phyloP scores from a whole-genome alignment of 2,329 filamentous ascomycete species.

The Didymosphaeria variabile region DNA sequence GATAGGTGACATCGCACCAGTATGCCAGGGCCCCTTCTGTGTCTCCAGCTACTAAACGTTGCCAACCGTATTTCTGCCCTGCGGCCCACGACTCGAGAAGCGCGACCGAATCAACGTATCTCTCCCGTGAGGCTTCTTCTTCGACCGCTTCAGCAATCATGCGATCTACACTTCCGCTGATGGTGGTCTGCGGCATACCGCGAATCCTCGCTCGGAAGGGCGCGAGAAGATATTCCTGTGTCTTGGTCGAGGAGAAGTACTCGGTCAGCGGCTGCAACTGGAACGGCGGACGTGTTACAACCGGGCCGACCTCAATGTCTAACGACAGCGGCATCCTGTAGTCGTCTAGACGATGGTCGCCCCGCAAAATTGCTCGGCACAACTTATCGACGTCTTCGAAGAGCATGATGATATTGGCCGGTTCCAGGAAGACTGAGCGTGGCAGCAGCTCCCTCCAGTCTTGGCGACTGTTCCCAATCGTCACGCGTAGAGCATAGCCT shows the following conservation, averaged over 20 bases:
- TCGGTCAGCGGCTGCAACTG: background rate
- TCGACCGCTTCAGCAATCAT: too few relatives aligned
- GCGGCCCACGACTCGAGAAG: too few relatives aligned
- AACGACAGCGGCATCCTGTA: background rate
- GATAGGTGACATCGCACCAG: too few relatives aligned
- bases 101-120: too few relatives aligned
- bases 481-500: slow-evolving; percentile 1
- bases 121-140: too few relatives aligned
- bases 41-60: too few relatives aligned
- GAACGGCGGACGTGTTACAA: background rate
- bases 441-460: background rate
- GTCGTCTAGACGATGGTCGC: background rate
- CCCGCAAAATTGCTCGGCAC: background rate
- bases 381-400: background rate
- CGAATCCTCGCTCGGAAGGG: background rate
- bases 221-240: background rate
- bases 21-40: too few relatives aligned
- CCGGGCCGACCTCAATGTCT: background rate
- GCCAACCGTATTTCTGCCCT: too few relatives aligned
- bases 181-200: background rate
- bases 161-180: background rate
- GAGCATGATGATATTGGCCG: background rate
- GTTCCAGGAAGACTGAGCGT: background rate
- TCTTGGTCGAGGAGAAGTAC: background rate
- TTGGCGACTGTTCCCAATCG: background rate